Conservation (phyloP, 1,284 basidiomycete species). For the Heliocybe sulcata region DNA sequence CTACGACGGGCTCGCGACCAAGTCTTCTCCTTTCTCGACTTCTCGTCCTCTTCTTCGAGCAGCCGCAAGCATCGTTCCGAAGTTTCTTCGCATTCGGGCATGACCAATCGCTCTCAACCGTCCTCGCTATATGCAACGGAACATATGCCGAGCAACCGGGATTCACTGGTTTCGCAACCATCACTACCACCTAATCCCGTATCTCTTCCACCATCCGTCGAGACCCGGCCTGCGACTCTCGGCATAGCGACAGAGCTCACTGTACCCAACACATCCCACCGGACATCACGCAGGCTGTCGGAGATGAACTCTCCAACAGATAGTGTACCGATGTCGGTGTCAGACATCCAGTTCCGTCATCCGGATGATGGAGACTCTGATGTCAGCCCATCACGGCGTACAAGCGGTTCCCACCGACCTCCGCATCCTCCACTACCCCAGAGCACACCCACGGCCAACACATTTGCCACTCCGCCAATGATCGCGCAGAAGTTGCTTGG, state of each 20-base stretch:
- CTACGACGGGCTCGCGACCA: slow-evolving; percentile 11
- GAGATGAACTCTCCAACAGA: slow-evolving; percentile 49
- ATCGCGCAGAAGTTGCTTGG: slow-evolving; percentile 36
- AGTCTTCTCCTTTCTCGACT: slow-evolving; percentile 52
- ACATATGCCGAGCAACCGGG: background rate
- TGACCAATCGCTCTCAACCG: background rate
- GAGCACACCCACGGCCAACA: slow-evolving; percentile 10
- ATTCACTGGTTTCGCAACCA: background rate
- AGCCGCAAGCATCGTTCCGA: slow-evolving; percentile 24
- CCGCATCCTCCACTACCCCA: slow-evolving; percentile 46
- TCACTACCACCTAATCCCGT: background rate
- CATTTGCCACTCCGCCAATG: slow-evolving; percentile 19
- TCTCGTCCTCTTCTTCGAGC: slow-evolving; percentile 42
- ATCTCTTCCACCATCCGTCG: background rate
- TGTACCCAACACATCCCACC: background rate
- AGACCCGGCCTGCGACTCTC: background rate
- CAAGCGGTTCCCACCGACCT: slow-evolving; percentile 29
- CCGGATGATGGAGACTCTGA: slow-evolving; percentile 29
- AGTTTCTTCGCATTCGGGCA: slow-evolving; percentile 13
- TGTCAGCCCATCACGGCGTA: slow-evolving; percentile 22
- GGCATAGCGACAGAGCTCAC: background rate
- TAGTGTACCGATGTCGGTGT: slow-evolving; percentile 61
- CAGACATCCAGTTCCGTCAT: slow-evolving; percentile 57
- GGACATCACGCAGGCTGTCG: slow-evolving; percentile 2
- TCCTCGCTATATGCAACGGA: background rate